Percentiles rank a stretch among this genome's conserved stretches.
These are phyloP conservation scores for Epichloe typhina DNA, from an alignment of 2,329 filamentous ascomycete genomes.

Conservation along the genomic window DNA sequence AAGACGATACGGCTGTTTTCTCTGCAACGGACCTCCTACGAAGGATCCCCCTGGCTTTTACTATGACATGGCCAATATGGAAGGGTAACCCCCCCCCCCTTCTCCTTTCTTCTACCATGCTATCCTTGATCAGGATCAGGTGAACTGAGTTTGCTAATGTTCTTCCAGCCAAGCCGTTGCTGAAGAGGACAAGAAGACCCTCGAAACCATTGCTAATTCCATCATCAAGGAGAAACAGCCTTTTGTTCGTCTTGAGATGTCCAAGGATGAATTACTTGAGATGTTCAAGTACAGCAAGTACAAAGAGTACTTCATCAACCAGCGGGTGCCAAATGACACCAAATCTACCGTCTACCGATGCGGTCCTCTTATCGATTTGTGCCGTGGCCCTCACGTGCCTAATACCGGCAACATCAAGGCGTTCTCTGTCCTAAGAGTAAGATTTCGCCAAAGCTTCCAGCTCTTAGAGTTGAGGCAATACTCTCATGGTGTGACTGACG, in stretches of 20 bases:
- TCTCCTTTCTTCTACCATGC: background rate
- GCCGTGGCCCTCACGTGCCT: conserved; percentile 86
- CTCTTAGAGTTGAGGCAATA: background rate
- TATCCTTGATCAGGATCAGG: background rate
- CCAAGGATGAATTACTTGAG: conserved; percentile 81
- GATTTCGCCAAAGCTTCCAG: background rate
- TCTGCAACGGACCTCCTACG: conserved; percentile 88
- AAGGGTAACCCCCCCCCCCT: conserved; percentile 16
- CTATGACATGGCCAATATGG: conserved; percentile 74
- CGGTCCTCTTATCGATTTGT: conserved; percentile 88
- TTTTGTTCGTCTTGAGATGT: conserved; percentile 79
- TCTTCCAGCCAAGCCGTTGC: conserved; percentile 55
- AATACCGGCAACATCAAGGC: conserved; percentile 86
- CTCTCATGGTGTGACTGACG: conserved; percentile 8
- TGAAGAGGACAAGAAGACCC: conserved; percentile 69
- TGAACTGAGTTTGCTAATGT: conserved; percentile 10
- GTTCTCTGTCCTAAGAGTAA: conserved; percentile 76
- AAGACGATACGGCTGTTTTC: conserved; percentile 75
- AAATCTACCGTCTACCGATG: conserved; percentile 91
- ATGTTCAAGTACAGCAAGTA: conserved; percentile 98
- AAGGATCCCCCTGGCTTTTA: conserved; percentile 72
- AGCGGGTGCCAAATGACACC: conserved; percentile 61
- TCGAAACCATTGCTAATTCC: conserved; percentile 67
- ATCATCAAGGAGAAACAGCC: conserved; percentile 95
- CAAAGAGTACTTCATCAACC: conserved; percentile 88